These are phyloP conservation scores for Microdochium bolleyi DNA, from an alignment of 2,329 filamentous ascomycete genomes.

Conservation along the genomic window DNA sequence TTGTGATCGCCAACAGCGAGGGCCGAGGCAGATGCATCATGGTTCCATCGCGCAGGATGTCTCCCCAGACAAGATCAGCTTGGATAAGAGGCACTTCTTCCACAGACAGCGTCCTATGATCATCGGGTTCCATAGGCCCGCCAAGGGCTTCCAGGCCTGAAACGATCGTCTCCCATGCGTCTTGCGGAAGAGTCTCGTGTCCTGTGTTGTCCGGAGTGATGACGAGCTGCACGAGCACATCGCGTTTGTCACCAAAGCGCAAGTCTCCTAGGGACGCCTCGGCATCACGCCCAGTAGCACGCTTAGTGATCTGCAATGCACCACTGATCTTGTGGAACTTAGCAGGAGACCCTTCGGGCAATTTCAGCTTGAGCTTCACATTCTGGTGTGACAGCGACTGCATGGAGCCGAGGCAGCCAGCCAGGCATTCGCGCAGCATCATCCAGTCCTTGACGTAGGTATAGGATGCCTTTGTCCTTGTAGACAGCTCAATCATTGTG, in stretches of 20 bases:
- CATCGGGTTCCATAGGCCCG: slow-evolving; percentile 78
- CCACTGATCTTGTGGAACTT: slow-evolving; percentile 99
- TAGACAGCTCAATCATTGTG: slow-evolving; percentile 96
- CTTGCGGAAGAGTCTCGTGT: slow-evolving; percentile 80
- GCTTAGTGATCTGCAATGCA: slow-evolving; percentile 90
- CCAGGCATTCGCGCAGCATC: slow-evolving; percentile 96
- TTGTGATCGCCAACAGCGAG: slow-evolving; percentile 88
- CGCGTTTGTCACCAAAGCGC: slow-evolving; percentile 88
- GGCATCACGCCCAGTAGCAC: slow-evolving; percentile 87
- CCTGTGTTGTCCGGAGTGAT: slow-evolving; percentile 79
- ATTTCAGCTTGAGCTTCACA: slow-evolving; percentile 85
- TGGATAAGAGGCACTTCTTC: slow-evolving; percentile 95
- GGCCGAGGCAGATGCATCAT: slow-evolving; percentile 81
- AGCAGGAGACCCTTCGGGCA: slow-evolving; percentile 92
- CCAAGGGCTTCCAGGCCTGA: slow-evolving; percentile 91
- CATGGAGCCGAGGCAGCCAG: slow-evolving; percentile 83
- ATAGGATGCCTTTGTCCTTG: slow-evolving; percentile 91
- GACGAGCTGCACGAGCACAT: slow-evolving; percentile 88
- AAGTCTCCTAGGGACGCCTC: slow-evolving; percentile 89
- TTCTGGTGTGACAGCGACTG: slow-evolving; percentile 98
- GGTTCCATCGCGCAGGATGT: slow-evolving; percentile 83
- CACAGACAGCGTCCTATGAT: slow-evolving; percentile 73
- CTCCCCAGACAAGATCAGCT: slow-evolving; percentile 87
- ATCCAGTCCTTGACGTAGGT: slow-evolving; percentile 99
- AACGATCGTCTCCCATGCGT: slow-evolving; percentile 95